Base-by-base conservation (phyloP, 2,329 filamentous ascomycete genomes). In the Colletotrichum melonis region DNA sequence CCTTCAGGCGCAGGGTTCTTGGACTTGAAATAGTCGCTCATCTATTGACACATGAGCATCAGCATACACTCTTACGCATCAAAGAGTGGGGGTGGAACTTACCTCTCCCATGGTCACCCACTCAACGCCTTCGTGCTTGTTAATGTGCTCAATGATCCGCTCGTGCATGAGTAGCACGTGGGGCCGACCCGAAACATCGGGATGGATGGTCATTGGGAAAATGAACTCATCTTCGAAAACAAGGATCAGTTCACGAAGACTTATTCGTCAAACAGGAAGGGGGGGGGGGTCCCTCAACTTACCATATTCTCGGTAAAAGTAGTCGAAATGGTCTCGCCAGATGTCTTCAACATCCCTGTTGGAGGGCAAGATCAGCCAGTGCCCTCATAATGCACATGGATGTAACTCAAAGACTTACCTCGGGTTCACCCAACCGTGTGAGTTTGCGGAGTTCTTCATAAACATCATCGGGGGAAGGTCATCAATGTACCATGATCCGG, bases 171-270 rank as follows among this genome's bases (percentile, higher is more conserved):
- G 83, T 32, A 95, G 77, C 0, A 91, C 93, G 81, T 95, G 93
- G 0, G 93, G 93, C 16, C 92, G 86, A 0, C 93, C 93, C 1
- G 89, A 91, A 0, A 93, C 91, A 78, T 95, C 93, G 0, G 93
- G 93, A 80, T 95, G 93, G 54, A 94, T 92, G 0, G 92, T 94
- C 82, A 95, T 93, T 0, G 93, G 92, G 77, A 94, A 94, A 63
- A 94, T 88, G 75, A 94, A 94, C 76, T 93, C 91, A 76, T 95
- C 92, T 73, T 42, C 46, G 5, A 24, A 6, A 24, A 6, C 22
- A 30, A 24, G 28, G n/a, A 12, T 24, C 1, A 54, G 26, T 9
- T 8, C 11, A 12, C 24, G 7, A 2, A 11, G 16, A 6, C 16
- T 16, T 6, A 11, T 5, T 32, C 11, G 5, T 28, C 14, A 5